These are phyloP conservation scores for Cyamopsis tetragonoloba DNA, from an alignment of 306 rosid genomes.

Conservation along the genomic window DNA sequence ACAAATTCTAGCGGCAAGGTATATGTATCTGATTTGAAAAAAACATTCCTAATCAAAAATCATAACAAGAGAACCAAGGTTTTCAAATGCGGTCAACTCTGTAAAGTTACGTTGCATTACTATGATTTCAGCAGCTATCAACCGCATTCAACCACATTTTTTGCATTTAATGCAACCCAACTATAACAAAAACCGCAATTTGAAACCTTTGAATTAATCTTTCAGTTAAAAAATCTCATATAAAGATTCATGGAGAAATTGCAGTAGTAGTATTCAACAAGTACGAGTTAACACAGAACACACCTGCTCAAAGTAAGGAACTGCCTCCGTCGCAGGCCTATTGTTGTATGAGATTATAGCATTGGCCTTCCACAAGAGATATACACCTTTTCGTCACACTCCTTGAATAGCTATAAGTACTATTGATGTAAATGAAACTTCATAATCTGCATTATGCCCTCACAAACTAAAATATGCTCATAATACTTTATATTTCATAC, in stretches of 20 bases:
- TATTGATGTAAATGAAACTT: slow-evolving; percentile 26
- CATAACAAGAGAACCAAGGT: too few relatives aligned
- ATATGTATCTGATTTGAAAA: neutral
- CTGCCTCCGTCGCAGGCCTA: slow-evolving; percentile 93
- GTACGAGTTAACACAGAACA: slow-evolving; percentile 18
- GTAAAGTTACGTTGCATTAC: too few relatives aligned
- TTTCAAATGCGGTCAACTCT: too few relatives aligned
- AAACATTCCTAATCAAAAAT: neutral
- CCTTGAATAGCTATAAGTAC: slow-evolving; percentile 32
- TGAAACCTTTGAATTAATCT: too few relatives aligned
- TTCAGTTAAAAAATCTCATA: too few relatives aligned
- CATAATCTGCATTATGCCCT: slow-evolving; percentile 16
- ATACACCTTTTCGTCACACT: slow-evolving; percentile 39
- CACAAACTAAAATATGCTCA: slow-evolving; percentile 4
- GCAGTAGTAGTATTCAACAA: neutral
- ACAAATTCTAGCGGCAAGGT: neutral
- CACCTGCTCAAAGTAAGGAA: slow-evolving; percentile 99
- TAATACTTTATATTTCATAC: neutral
- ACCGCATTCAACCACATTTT: too few relatives aligned
- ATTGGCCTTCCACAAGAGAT: slow-evolving; percentile 80
- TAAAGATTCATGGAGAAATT: neutral
- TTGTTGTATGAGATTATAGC: slow-evolving; percentile 85
- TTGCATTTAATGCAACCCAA: too few relatives aligned
- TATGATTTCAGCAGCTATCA: too few relatives aligned
- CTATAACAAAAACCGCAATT: too few relatives aligned